Evolutionary conservation across 225 moss, liverwort and hornwort genomes (phyloP).

Genomic region (Marchantia paleacea): DNA sequence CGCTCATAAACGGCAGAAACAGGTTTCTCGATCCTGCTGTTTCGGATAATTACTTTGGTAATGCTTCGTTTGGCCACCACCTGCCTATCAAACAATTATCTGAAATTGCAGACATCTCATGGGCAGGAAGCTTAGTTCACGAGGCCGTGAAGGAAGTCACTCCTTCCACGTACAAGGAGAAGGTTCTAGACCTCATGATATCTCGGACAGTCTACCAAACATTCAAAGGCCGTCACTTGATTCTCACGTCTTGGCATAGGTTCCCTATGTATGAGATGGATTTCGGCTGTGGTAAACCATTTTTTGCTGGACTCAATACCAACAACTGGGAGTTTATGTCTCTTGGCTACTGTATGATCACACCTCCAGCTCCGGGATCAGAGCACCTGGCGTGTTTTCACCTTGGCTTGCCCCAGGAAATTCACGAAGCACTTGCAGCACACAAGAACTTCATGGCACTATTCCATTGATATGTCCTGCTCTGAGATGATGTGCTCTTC

Average conservation of each 20-base stretch:
- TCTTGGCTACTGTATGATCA: background rate
- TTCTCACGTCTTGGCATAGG: constrained; percentile 1
- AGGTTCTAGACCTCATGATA: background rate
- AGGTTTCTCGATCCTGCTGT: constrained; percentile 2
- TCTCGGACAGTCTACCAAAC: too few species aligned
- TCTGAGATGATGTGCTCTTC: too few species aligned
- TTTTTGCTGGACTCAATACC: background rate
- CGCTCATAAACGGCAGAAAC: constrained; percentile 12
- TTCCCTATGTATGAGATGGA: constrained; percentile 1
- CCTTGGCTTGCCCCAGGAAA: background rate
- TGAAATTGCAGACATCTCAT: background rate
- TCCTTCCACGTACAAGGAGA: background rate
- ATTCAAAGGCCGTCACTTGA: background rate
- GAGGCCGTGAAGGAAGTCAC: background rate
- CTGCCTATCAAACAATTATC: background rate
- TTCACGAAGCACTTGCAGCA: background rate
- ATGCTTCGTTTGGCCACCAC: background rate
- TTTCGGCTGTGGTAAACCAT: constrained; percentile 1
- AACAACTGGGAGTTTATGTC: background rate
- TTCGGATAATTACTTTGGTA: background rate
- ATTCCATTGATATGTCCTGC: background rate
- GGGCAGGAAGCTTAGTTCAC: constrained; percentile 11
- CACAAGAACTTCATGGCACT: constrained; percentile 1
- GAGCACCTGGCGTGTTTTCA: background rate
- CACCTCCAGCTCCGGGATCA: background rate